Percentiles rank a stretch among this genome's conserved stretches.
Evolutionary conservation across 768 basidiomycete genomes (phyloP).

Genomic region (Psilocybe cyanescens): DNA sequence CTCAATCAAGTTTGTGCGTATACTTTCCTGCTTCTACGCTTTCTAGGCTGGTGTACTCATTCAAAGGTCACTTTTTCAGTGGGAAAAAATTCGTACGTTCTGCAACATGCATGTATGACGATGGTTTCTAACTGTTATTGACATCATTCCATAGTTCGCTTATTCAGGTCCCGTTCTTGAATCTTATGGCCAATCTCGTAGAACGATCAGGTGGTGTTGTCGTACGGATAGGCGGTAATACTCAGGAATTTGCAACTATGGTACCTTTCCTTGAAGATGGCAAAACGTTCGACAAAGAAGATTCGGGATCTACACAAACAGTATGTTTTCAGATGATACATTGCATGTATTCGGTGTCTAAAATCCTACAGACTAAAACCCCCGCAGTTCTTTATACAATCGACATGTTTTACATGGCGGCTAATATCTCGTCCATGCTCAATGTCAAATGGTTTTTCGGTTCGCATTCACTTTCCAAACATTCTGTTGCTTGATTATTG

Average conservation of each 20-base stretch:
- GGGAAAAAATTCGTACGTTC: conserved; percentile 53
- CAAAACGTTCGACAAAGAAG: conserved; percentile 29
- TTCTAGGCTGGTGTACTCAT: neutral
- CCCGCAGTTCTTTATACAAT: conserved; percentile 65
- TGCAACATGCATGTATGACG: neutral
- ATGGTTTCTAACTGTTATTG: neutral
- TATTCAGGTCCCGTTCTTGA: conserved; percentile 67
- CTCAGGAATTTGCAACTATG: conserved; percentile 67
- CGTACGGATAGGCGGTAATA: conserved; percentile 78
- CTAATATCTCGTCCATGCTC: conserved; percentile 59
- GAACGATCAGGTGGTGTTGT: conserved; percentile 64
- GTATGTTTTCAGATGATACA: conserved; percentile 13
- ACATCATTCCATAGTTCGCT: conserved; percentile 40
- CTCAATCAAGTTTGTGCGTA: conserved; percentile 63
- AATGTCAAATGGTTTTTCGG: conserved; percentile 69
- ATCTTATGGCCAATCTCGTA: conserved; percentile 70
- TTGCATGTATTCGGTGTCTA: neutral
- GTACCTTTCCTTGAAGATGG: conserved; percentile 52
- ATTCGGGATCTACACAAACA: conserved; percentile 24
- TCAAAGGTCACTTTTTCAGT: conserved; percentile 34
- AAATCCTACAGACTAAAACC: conserved; percentile 54
- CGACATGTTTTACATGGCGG: conserved; percentile 69
- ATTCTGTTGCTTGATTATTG: neutral
- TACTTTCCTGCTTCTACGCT: conserved; percentile 23
- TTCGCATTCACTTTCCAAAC: conserved; percentile 18